Conservation (phyloP, 257 asterid species). For the Eustoma russellianum region DNA sequence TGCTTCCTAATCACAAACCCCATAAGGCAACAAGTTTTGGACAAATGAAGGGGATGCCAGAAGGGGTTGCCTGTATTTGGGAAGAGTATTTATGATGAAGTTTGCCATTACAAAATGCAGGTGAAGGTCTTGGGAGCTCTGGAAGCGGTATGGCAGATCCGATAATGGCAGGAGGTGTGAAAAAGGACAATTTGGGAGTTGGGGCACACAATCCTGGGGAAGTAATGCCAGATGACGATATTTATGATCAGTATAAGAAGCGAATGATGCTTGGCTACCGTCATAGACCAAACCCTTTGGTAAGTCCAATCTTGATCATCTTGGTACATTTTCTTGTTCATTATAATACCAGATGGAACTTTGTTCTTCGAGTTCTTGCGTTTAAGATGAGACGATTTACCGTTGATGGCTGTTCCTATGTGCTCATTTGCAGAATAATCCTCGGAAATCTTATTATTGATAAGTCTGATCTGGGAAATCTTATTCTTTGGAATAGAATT, state of each 20-base stretch:
- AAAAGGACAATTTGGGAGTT: slow-evolving; percentile 75
- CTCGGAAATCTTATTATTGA: slow-evolving; percentile 8
- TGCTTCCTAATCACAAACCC: too few species aligned
- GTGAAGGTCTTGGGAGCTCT: slow-evolving; percentile 93
- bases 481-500: background rate
- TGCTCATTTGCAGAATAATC: slow-evolving; percentile 6
- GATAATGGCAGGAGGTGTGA: slow-evolving; percentile 69
- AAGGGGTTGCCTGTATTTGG: background rate
- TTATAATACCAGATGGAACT: background rate
- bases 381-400: background rate
- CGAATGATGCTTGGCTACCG: slow-evolving; percentile 96
- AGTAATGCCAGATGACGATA: slow-evolving; percentile 76
- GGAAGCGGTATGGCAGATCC: slow-evolving; percentile 80
- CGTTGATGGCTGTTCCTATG: background rate
- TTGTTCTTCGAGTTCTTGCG: background rate
- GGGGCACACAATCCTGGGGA: slow-evolving; percentile 91
- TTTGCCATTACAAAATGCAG: slow-evolving; percentile 21
- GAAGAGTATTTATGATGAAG: background rate
- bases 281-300: slow-evolving; percentile 89
- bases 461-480: background rate
- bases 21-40: too few species aligned
- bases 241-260: slow-evolving; percentile 90
- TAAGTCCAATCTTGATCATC: slow-evolving; percentile 21
- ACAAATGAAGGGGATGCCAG: too few species aligned
- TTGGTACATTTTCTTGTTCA: background rate